Base-by-base conservation (phyloP, 2,329 filamentous ascomycete genomes). In the Calonectria hongkongensis region DNA sequence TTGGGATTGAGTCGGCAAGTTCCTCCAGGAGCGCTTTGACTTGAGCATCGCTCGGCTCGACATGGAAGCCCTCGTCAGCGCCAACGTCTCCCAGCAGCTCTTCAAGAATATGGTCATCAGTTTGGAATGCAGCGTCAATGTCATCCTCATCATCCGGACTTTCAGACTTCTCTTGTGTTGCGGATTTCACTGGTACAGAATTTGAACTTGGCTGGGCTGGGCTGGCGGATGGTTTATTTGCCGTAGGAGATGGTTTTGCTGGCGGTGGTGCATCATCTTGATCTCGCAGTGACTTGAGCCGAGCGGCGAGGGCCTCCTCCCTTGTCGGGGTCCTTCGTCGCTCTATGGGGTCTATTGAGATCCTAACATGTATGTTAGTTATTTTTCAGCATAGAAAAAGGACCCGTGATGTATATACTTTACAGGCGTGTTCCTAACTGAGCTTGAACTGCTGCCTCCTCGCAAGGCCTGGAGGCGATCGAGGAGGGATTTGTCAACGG, bases 391-490 rank as follows among this genome's bases (percentile, higher is more conserved):
- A 18, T 10, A 16, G 18, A 16, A 2, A 7, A 18, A 70, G 47
- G 41, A 47, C n/a, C 58, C 21, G 50, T 70, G 71, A 8, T 63
- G 25, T 47, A 25, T 47, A 43, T 87, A 89, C 87, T 84, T 85
- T 82, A 83, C 76, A 21, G 84, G 79, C 71, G 63, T 85, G 77
- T 36, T 79, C 80, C 66, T 87, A 16, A 73, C 72, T 76, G 73
- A 82, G 78, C 80, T 87, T 86, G 76, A 74, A 72, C 76, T 80
- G 28, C 75, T 75, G 27, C 82, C 74, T 27, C 82, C 83, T 60
- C 83, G 81, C 45, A 92, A 82, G 12, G 89, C 89, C 65, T 89
- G 89, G 36, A 92, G 84, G 36, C 90, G 87, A 70, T 89, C 87
- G 27, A 91, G 82, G 28, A 92, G 82, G 25, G 86, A 86, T 72